phyloP scores from a whole-genome alignment of 2,329 filamentous ascomycete genomes.

The Coleophoma cylindrospora region DNA sequence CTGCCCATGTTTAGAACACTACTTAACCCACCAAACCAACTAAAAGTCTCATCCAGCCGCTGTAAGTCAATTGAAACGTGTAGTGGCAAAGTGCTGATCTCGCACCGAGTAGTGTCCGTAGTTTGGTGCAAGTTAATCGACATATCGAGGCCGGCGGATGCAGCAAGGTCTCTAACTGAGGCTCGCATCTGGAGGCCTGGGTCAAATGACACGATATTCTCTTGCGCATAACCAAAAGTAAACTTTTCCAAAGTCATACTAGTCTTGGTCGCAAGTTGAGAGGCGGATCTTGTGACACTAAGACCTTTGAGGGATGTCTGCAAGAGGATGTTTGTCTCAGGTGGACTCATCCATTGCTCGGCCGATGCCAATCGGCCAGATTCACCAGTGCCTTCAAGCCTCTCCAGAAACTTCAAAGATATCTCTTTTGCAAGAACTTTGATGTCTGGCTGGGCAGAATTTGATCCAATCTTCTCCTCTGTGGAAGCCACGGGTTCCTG shows the following conservation, averaged over 20 bases:
- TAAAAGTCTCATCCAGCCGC: constrained; percentile 78
- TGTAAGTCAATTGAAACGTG: constrained; percentile 73
- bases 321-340: constrained; percentile 22
- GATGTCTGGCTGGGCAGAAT: constrained; percentile 7
- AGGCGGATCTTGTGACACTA: constrained; percentile 11
- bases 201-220: constrained; percentile 60
- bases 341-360: constrained; percentile 1
- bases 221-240: constrained; percentile 56
- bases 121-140: constrained; percentile 46
- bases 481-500: constrained; percentile 4
- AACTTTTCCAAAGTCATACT: constrained; percentile 45
- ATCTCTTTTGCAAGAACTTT: constrained; percentile 20
- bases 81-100: constrained; percentile 72
- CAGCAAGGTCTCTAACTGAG: constrained; percentile 54
- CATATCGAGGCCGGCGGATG: constrained; percentile 52
- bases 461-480: constrained; percentile 3
- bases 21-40: constrained; percentile 86
- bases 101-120: constrained; percentile 43
- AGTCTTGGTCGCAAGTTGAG: constrained; percentile 15
- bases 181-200: constrained; percentile 50
- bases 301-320: constrained; percentile 22
- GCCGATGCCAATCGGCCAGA: constrained; percentile 3
- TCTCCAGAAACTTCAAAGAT: constrained; percentile 25
- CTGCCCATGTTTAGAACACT: constrained; percentile 84
- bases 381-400: constrained; percentile 21